These are phyloP conservation scores for Didymella pomorum DNA, from an alignment of 2,329 filamentous ascomycete genomes.

Conservation along the genomic window DNA sequence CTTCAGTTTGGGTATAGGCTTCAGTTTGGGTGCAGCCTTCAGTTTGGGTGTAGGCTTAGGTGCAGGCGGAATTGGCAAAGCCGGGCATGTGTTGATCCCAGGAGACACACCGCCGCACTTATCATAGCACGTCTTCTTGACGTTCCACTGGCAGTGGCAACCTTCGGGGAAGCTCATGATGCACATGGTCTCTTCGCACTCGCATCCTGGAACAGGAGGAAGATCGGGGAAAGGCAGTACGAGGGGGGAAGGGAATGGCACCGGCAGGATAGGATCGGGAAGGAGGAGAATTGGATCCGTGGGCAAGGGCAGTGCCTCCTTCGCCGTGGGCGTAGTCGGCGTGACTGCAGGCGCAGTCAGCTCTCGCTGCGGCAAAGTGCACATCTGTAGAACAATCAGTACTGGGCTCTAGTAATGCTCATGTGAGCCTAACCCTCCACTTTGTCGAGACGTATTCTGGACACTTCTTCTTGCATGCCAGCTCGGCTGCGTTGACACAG, in stretches of 20 bases:
- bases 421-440: constrained; percentile 21
- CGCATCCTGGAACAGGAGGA: constrained; percentile 17
- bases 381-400: constrained; percentile 1
- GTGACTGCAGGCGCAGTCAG: background rate
- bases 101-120: constrained; percentile 40
- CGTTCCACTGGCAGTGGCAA: constrained; percentile 42
- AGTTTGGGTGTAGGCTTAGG: background rate
- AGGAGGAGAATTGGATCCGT: constrained; percentile 4
- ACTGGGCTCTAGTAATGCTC: no score
- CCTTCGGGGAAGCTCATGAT: constrained; percentile 35
- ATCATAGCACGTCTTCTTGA: constrained; percentile 33
- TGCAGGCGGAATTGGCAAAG: background rate
- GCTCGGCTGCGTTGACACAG: constrained; percentile 40
- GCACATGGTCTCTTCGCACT: constrained; percentile 33
- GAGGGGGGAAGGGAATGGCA: background rate
- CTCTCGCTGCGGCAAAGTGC: background rate
- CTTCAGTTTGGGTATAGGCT: background rate
- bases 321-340: background rate
- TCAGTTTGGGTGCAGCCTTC: no score
- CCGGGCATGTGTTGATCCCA: constrained; percentile 23
- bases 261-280: background rate
- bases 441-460: constrained; percentile 33
- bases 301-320: background rate
- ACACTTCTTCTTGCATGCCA: constrained; percentile 33
- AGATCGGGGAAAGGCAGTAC: constrained; percentile 2